Evolutionary conservation across 2,329 filamentous ascomycete species (phyloP), one percentile per base, ranked within the genome.

Genomic region (Lithohypha guttulata): DNA sequence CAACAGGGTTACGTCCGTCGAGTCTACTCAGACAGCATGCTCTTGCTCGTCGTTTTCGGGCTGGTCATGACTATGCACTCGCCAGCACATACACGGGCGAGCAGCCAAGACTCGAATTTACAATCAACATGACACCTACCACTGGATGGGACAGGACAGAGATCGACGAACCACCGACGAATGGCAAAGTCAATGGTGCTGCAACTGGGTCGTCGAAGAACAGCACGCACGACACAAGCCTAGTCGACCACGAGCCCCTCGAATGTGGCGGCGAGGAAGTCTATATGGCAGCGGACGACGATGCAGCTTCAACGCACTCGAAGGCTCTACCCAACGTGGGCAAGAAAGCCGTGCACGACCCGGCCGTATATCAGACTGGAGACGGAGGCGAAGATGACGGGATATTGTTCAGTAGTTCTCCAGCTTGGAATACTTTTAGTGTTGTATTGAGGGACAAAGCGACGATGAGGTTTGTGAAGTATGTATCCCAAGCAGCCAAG

Each of bases 401-500:
- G 0, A 75, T 83, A 36, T 60, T 84, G 22, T 81, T 84, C 56
- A 77, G 72, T 32, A 79, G 77, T 52, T 70, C 77, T 0, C 77
- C 79, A 2, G 66, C 68, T 6, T 98, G 91, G 91, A 96, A 96
- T 60, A 84, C 82, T 48, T 70, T 98, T 66, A 86, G 81, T 48
- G 76, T 98, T 49, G 91, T 96, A 21, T 66, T 96, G 50, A 74
- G 91, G 42, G 91, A 98, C 57, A 77, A 75, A 50, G 87, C 84
- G 10, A 81, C 82, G 10, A 68, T 98, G 55, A 80, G 84, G 58
- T 98, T 98, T 57, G 86, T 96, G 54, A 98, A 96, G 68, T 98
- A 96, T 59, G 81, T 98, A 15, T 93, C 82, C 60, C 70, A 70
- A 43, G 75, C 71, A 35, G 91, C 91, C 6, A 75, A 75, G 55